Base-by-base conservation (phyloP, 805 yeast genomes). In the Metschnikowia continentalis region DNA sequence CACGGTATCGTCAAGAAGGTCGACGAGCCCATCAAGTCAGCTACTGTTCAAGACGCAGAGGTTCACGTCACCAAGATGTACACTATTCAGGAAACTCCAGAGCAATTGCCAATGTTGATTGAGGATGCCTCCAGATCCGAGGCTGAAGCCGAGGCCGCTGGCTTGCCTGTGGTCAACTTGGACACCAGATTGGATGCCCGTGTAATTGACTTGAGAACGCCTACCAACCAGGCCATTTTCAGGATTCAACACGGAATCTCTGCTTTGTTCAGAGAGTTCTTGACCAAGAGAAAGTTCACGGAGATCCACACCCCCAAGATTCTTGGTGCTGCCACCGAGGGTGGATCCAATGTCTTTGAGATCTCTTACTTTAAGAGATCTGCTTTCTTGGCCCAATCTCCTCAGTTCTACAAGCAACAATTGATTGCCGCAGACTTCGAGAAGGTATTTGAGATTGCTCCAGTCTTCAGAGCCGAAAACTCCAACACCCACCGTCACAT, bases 401-500 rank as follows among this genome's bases (percentile, higher is more conserved):
- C 99, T 46, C 99, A 94, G 78, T 81, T 94, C 60, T 89, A 94
- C 79, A 94, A 94, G 78, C 98, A 94, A 77, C 96, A 92, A 80
- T 82, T 92, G 70, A 94, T 94, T 73, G 96, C 97, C 43, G 95
- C 96, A 53, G 99, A 94, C 76, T 94, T 92, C 63, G 99, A 94
- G 77, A 83, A 82, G 64, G 99, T 94, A 45, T 94, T 83, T 68
- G 99, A 94, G 76, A 80, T 94, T 64, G 98, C 94, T 1, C 98
- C 99, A 35, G 98, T 94, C 41, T 94, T 94, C 82, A 84, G 99
- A 75, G 99, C 99, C 51, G 99, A 94, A 73, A 92, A 94, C 79
- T 92, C 98, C 55, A 91, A 94, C 78, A 92, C 99, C 19, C 98
- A 94, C 72, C 91, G 99, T 76, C 99, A 94, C 74, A 86, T 94